Conservation (phyloP, 345 rosid species). For the Ailanthus altissimus region DNA sequence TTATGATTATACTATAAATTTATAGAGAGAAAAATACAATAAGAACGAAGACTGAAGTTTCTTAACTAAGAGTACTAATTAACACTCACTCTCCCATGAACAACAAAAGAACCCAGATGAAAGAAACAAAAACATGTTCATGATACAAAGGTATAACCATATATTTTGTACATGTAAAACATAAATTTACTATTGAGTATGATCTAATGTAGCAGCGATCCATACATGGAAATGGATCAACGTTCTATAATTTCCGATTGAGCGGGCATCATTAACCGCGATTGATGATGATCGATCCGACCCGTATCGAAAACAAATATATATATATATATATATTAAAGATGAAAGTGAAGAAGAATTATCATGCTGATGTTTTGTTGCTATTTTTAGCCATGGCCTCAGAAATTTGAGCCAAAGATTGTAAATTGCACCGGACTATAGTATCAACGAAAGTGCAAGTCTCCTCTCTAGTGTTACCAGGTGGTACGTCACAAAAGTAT, state of each 20-base stretch:
- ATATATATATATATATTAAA: neutral
- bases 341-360: constrained; percentile 7
- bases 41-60: neutral
- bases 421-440: constrained; percentile 85
- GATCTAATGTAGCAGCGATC: neutral
- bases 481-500: constrained; percentile 80
- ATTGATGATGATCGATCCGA: neutral
- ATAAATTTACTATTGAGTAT: neutral
- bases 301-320: constrained; percentile 29
- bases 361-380: neutral
- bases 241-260: constrained; percentile 4
- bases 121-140: neutral
- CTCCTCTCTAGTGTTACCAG: constrained; percentile 79
- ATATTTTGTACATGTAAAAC: neutral
- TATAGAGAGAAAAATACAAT: neutral
- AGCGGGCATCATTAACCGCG: neutral
- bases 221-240: neutral
- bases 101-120: neutral
- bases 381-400: constrained; percentile 43
- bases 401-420: constrained; percentile 71
- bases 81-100: neutral
- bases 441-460: constrained; percentile 74
- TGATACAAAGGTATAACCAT: neutral
- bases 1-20: neutral
- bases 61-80: neutral